Evolutionary conservation across 2,329 filamentous ascomycete species (phyloP).

Genomic region (Aspergillus udagawae): DNA sequence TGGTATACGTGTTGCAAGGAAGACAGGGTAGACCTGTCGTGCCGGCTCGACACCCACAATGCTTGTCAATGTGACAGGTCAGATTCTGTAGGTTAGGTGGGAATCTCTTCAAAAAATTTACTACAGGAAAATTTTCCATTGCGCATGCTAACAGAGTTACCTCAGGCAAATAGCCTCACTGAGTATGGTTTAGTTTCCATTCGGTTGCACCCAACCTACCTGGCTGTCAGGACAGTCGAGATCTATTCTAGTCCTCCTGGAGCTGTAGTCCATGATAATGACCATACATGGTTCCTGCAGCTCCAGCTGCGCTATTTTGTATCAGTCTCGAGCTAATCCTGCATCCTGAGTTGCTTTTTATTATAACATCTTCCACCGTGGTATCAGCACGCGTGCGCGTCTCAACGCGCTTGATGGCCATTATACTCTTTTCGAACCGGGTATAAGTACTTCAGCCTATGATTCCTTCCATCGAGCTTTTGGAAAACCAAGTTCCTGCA

Average conservation of each 20-base stretch:
- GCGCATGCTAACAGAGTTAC: background rate
- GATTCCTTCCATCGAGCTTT: background rate
- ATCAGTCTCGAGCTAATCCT: background rate
- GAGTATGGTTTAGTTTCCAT: background rate
- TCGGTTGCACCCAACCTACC: background rate
- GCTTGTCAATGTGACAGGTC: slow-evolving; percentile 1
- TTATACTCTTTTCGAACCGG: background rate
- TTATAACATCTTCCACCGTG: background rate
- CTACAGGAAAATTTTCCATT: background rate
- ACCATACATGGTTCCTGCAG: background rate
- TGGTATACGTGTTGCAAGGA: background rate
- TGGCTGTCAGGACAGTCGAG: background rate
- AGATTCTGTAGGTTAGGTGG: background rate
- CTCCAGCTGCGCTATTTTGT: background rate
- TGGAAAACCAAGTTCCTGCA: background rate
- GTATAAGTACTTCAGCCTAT: background rate
- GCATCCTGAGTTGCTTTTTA: background rate
- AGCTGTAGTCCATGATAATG: background rate
- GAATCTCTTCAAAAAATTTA: background rate
- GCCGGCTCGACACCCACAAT: background rate
- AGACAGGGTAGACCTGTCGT: background rate
- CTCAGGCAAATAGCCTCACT: background rate
- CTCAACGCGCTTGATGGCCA: background rate
- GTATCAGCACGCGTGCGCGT: background rate
- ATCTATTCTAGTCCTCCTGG: background rate